phyloP scores from a whole-genome alignment of 495 filamentous ascomycete genomes.

The Talaromyces thailandensis region DNA sequence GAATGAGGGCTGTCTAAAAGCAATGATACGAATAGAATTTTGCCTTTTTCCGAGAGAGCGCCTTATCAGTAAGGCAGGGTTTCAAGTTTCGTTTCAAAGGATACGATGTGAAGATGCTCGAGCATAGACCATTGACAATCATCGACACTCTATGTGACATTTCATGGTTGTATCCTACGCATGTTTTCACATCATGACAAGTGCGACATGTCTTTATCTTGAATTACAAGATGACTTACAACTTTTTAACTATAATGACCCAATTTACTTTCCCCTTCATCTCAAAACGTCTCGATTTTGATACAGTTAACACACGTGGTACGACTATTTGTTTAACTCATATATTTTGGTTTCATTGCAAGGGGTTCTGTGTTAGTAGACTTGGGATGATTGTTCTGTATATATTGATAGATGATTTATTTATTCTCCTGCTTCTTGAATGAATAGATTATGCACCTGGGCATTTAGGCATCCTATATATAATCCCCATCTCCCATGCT shows the following conservation, averaged over 20 bases:
- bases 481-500: neutral
- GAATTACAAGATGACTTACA: neutral
- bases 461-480: neutral
- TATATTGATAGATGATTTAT: neutral
- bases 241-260: neutral
- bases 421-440: neutral
- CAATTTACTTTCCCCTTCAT: neutral
- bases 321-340: neutral
- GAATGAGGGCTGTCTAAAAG: neutral
- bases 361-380: constrained; percentile 2
- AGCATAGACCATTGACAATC: neutral
- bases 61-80: neutral
- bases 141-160: neutral
- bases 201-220: neutral
- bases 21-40: neutral
- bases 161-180: neutral
- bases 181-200: neutral
- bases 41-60: neutral
- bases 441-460: neutral
- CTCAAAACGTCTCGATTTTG: neutral
- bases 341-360: neutral
- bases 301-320: neutral
- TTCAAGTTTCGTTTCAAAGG: neutral
- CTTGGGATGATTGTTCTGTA: neutral
- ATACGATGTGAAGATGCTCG: neutral